Evolutionary conservation across 2,329 filamentous ascomycete genomes (phyloP).

Genomic region (Fusarium longipes): DNA sequence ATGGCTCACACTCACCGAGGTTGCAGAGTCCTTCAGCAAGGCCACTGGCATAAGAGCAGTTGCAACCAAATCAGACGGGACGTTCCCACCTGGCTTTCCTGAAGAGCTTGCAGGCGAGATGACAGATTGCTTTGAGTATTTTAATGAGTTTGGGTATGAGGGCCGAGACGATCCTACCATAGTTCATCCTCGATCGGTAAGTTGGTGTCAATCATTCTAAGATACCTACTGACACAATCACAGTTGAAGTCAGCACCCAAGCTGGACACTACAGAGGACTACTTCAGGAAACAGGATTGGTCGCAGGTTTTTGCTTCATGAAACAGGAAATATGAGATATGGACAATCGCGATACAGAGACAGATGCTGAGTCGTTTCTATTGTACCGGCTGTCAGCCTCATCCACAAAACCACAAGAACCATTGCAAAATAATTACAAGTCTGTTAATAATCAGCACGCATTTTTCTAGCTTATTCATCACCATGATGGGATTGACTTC

Average conservation of each 20-base stretch:
- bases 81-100: not conserved
- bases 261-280: conserved; percentile 11
- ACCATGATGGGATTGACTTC: not conserved
- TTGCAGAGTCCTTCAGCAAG: conserved; percentile 28
- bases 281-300: conserved; percentile 34
- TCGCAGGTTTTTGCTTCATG: conserved; percentile 10
- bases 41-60: conserved; percentile 26
- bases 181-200: conserved; percentile 23
- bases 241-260: conserved; percentile 13
- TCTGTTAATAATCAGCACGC: not conserved
- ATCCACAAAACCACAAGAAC: not conserved
- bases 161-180: conserved; percentile 29
- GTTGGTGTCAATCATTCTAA: not conserved
- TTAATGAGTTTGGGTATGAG: conserved; percentile 32
- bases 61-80: not conserved
- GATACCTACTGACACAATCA: not conserved
- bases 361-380: not conserved
- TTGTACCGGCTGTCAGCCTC: not conserved
- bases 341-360: too few relatives aligned
- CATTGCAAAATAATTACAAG: not conserved
- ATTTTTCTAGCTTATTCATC: not conserved
- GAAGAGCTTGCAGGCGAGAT: conserved; percentile 18
- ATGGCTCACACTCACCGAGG: conserved; percentile 34
- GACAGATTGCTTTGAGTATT: conserved; percentile 22
- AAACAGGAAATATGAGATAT: not conserved